A percentile compares a stretch with the other conserved stretches of the same genome.
These are phyloP conservation scores for Cytospora piceae DNA, from an alignment of 2,329 filamentous ascomycete genomes.

Conservation along the genomic window DNA sequence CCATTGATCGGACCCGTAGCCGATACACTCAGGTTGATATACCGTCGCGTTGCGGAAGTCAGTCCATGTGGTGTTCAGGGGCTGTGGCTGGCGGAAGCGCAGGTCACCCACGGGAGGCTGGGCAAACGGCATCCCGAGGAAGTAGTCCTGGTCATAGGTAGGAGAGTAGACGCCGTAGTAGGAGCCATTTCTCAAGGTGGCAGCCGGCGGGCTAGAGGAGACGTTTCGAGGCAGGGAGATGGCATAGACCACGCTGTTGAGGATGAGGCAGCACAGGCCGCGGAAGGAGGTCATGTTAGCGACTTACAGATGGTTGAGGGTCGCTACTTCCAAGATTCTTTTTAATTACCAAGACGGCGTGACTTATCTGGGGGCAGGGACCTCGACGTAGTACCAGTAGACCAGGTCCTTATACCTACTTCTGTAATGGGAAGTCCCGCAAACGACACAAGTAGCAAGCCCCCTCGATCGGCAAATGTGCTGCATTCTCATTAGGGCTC, in stretches of 20 bases:
- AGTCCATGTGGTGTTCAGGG: constrained; percentile 51
- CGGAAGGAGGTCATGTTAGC: background rate
- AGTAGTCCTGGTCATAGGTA: constrained; percentile 52
- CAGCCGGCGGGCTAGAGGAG: constrained; percentile 8
- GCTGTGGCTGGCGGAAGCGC: constrained; percentile 55
- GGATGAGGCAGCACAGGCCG: background rate
- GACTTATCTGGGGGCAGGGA: too few species aligned
- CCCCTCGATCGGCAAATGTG: too few species aligned
- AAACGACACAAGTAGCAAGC: too few species aligned
- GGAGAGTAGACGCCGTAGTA: constrained; percentile 47
- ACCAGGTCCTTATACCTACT: too few species aligned
- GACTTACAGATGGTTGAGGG: constrained; percentile 3
- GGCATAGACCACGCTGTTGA: background rate
- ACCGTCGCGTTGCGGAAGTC: constrained; percentile 47
- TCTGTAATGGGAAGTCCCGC: too few species aligned
- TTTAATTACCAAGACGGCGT: too few species aligned
- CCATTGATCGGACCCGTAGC: constrained; percentile 49
- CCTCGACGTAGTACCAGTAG: background rate
- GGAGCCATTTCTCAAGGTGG: constrained; percentile 46
- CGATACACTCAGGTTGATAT: constrained; percentile 53
- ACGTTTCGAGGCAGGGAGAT: background rate
- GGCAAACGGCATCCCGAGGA: constrained; percentile 61
- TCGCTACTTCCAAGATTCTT: too few species aligned
- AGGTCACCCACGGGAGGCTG: constrained; percentile 53
- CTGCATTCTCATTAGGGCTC: too few species aligned